Percentiles rank a stretch among this genome's conserved stretches.
Evolutionary conservation across 345 rosid genomes (phyloP).

Genomic region (Raphanus sativus): DNA sequence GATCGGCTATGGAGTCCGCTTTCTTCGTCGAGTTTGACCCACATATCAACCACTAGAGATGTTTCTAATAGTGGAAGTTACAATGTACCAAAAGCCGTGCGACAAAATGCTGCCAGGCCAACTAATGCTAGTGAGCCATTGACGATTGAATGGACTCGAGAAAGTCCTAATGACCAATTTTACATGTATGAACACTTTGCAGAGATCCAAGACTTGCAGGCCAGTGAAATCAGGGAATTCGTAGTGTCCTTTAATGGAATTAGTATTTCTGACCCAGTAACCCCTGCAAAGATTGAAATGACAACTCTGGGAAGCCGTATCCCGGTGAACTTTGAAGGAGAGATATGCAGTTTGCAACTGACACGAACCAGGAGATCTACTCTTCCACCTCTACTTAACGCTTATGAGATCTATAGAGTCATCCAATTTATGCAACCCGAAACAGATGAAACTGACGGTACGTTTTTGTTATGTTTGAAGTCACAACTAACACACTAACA

Average conservation of each 20-base stretch:
- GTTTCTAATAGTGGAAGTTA: too few relatives aligned
- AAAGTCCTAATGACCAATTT: neutral
- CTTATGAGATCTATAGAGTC: conserved; percentile 27
- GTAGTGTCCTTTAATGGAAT: neutral
- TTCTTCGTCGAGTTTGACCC: too few relatives aligned
- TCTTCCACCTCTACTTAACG: conserved; percentile 42
- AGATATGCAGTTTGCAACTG: neutral
- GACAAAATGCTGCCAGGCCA: too few relatives aligned
- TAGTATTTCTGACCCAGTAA: too few relatives aligned
- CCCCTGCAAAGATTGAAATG: too few relatives aligned
- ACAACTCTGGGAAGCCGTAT: too few relatives aligned
- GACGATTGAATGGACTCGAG: neutral
- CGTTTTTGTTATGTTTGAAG: too few relatives aligned
- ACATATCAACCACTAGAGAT: too few relatives aligned
- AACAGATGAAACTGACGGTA: conserved; percentile 37
- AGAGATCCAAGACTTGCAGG: conserved; percentile 19
- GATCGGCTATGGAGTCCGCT: too few relatives aligned
- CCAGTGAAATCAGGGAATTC: conserved; percentile 20
- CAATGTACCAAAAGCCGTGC: too few relatives aligned
- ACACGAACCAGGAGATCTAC: conserved; percentile 20
- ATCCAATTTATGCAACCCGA: conserved; percentile 11
- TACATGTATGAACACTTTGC: conserved; percentile 12
- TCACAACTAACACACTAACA: too few relatives aligned
- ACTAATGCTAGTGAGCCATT: too few relatives aligned
- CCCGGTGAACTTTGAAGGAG: neutral